A percentile compares a stretch with the other conserved stretches of the same genome.
Evolutionary conservation across 768 basidiomycete genomes (phyloP).

Genomic region (Leccinum pellstonianum): DNA sequence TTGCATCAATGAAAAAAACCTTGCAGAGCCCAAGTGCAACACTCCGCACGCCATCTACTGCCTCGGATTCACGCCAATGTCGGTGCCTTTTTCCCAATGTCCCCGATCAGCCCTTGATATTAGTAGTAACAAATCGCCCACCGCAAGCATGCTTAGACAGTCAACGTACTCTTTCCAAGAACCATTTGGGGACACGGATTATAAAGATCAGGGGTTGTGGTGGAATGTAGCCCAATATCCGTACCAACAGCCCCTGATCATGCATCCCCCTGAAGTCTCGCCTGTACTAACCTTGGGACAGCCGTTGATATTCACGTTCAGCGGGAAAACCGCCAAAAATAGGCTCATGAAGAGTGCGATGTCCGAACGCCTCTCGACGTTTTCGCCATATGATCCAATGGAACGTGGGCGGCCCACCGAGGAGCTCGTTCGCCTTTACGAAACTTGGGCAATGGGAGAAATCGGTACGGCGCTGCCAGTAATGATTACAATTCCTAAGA

Average conservation of each 20-base stretch:
- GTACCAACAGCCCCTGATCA: conserved; percentile 12
- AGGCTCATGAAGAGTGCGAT: conserved; percentile 36
- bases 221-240: conserved; percentile 15
- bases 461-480: conserved; percentile 22
- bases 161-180: conserved; percentile 12
- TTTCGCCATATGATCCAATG: conserved; percentile 30
- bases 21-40: background rate
- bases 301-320: conserved; percentile 30
- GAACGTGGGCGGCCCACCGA: conserved; percentile 34
- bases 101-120: conserved; percentile 1
- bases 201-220: conserved; percentile 19
- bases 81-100: conserved; percentile 1
- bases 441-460: conserved; percentile 33
- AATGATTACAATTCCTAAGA: conserved; percentile 3
- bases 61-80: conserved; percentile 1
- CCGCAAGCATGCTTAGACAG: conserved; percentile 17
- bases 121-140: background rate
- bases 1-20: background rate
- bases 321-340: conserved; percentile 30
- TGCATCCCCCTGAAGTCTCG: conserved; percentile 18
- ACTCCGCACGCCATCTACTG: background rate
- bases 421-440: conserved; percentile 34
- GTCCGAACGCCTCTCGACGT: conserved; percentile 36
- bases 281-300: conserved; percentile 25
- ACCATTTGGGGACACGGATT: conserved; percentile 7